Evolutionary conservation across 2,329 filamentous ascomycete genomes (phyloP), one percentile per base, ranked within the genome.

Genomic region (Fusarium pilosicola): DNA sequence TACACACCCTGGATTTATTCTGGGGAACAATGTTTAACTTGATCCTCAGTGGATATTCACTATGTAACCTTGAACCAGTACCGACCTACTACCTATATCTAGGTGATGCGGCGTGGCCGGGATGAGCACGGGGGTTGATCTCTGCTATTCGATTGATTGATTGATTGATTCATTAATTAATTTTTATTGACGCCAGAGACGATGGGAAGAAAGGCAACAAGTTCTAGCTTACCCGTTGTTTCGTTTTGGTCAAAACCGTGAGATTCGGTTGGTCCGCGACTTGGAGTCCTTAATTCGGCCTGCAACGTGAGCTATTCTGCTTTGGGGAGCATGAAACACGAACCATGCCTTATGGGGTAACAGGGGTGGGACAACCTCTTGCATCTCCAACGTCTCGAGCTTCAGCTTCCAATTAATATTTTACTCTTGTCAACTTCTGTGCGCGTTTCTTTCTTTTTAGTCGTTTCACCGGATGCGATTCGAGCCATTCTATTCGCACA

Each of bases 361-460:
- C 34, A 56, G 56, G 46, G 42, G 56, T 15, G 22, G 10, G 26
- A 28, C 48, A 28, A 67, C 49, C 22, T 61, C 41, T 60, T 60
- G 39, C 63, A 67, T 67, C 64, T 76, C 62, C 63, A 77, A 75
- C 62, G 54, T 66, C 57, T 62, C 10, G 46, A 58, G 52, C 70
- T 55, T 69, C 62, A 67, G 52, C 51, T 52, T 74, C 49, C 36
- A 56, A 55, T 62, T 58, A 54, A 58, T 51, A 42, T 44, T 64
- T 42, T 52, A 62, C 59, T 64, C 36, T 52, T 41, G 26, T 68
- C n/a, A 51, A 48, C 38, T 41, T 64, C 66, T 38, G 66, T 62
- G 59, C 51, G 26, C 60, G 70, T 65, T 64, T 63, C 52, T 68
- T 68, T 62, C 44, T 66, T 75, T 74, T 59, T 55, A n/a, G 22